Conservation (phyloP, 2,329 filamentous ascomycete genomes). For the Aurifilum marmelostoma region DNA sequence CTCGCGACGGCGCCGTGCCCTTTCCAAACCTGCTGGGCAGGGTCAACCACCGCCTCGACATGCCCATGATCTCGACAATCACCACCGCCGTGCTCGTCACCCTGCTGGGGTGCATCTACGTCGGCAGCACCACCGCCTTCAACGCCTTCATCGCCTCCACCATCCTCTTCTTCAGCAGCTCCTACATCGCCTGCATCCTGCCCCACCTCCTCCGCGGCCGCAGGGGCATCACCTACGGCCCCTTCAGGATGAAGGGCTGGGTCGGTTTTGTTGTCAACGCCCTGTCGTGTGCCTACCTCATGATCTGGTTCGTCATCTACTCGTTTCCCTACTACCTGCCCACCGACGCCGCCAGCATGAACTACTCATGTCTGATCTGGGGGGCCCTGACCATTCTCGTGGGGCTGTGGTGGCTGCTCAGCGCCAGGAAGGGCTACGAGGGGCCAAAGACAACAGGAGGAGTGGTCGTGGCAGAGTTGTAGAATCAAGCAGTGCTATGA, state of each 20-base stretch:
- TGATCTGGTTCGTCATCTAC: slow-evolving; percentile 63
- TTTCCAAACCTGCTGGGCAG: slow-evolving; percentile 37
- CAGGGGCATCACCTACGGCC: slow-evolving; percentile 53
- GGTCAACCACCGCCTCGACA: slow-evolving; percentile 38
- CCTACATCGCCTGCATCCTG: slow-evolving; percentile 66
- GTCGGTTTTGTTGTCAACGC: slow-evolving; percentile 52
- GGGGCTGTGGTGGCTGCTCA: slow-evolving; percentile 46
- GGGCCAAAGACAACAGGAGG: slow-evolving; percentile 30
- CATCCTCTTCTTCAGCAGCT: slow-evolving; percentile 47
- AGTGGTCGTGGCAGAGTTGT: slow-evolving; percentile 15
- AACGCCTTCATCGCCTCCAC: slow-evolving; percentile 63
- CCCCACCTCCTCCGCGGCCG: slow-evolving; percentile 55
- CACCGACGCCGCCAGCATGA: slow-evolving; percentile 49
- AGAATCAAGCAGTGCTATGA: no score
- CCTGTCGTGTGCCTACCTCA: slow-evolving; percentile 56
- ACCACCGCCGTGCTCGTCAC: slow-evolving; percentile 50
- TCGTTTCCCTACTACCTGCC: slow-evolving; percentile 56
- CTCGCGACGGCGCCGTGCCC: slow-evolving; percentile 45
- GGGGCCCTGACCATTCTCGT: slow-evolving; percentile 46
- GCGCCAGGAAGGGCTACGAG: slow-evolving; percentile 32
- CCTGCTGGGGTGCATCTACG: slow-evolving; percentile 65
- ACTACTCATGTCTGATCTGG: slow-evolving; percentile 51
- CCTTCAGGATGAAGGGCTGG: slow-evolving; percentile 54
- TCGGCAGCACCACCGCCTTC: slow-evolving; percentile 69
- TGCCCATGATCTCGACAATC: slow-evolving; percentile 51